phyloP scores from a whole-genome alignment of 2,329 filamentous ascomycete genomes.

The Diaporthe australafricana region DNA sequence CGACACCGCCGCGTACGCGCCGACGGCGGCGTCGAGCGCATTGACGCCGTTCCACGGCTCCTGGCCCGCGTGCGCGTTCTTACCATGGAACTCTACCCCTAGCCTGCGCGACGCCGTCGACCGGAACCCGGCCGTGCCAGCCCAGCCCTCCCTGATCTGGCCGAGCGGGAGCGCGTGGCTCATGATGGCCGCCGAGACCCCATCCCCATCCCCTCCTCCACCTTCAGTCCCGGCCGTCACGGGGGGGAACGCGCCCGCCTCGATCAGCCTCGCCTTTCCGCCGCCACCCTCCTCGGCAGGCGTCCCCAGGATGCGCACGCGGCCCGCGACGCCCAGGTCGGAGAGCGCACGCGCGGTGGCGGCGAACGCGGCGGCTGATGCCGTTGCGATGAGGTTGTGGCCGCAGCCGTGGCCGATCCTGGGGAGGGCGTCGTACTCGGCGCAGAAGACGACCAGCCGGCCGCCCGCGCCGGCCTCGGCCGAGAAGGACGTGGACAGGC shows the following conservation, averaged over 20 bases:
- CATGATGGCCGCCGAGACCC: background rate
- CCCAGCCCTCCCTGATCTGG: background rate
- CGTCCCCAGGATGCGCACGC: constrained; percentile 51
- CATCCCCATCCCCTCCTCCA: background rate
- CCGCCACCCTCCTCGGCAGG: constrained; percentile 57
- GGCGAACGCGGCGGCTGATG: constrained; percentile 51
- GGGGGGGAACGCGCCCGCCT: constrained; percentile 52
- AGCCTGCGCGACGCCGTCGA: background rate
- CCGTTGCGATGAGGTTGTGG: constrained; percentile 56
- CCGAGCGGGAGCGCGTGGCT: constrained; percentile 1
- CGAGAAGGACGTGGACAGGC: background rate
- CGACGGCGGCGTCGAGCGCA: constrained; percentile 58
- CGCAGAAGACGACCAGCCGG: constrained; percentile 33
- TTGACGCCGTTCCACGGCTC: constrained; percentile 46
- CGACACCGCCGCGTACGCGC: constrained; percentile 51
- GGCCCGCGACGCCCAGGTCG: constrained; percentile 41
- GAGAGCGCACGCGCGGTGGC: constrained; percentile 44
- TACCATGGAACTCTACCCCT: background rate
- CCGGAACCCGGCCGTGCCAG: background rate
- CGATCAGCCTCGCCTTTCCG: constrained; percentile 57
- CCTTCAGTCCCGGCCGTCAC: background rate
- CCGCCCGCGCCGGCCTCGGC: background rate
- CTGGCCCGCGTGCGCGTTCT: background rate
- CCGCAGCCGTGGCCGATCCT: constrained; percentile 55
- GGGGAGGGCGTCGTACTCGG: constrained; percentile 46